Evolutionary conservation across 192 early-diverging fungal species (phyloP).

Genomic region (Chytriomyces sp.): DNA sequence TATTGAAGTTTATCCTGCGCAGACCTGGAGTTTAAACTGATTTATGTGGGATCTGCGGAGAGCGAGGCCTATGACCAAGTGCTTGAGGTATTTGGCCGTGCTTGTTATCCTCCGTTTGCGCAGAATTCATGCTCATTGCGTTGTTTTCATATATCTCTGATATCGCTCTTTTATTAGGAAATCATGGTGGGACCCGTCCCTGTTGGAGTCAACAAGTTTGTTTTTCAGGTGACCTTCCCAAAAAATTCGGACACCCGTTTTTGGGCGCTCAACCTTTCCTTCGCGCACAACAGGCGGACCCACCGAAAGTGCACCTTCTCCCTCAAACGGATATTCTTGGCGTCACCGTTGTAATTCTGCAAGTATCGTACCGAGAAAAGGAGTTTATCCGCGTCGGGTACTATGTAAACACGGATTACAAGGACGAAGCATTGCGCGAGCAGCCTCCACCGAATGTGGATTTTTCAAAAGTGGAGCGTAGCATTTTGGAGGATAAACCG

Average conservation of each 20-base stretch:
- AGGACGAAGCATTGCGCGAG: slow-evolving; percentile 77
- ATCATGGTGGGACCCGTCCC: slow-evolving; percentile 96
- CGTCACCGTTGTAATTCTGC: slow-evolving; percentile 88
- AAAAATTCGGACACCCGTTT: neutral
- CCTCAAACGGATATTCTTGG: slow-evolving; percentile 83
- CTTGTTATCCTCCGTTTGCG: too few species aligned
- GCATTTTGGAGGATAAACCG: slow-evolving; percentile 92
- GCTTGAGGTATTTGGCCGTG: slow-evolving; percentile 60
- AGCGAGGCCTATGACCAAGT: slow-evolving; percentile 86
- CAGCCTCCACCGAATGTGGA: slow-evolving; percentile 74
- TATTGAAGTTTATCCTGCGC: neutral
- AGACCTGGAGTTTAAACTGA: slow-evolving; percentile 98
- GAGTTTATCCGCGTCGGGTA: slow-evolving; percentile 98
- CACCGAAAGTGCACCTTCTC: slow-evolving; percentile 72
- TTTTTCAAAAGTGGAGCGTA: slow-evolving; percentile 79
- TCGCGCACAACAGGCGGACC: slow-evolving; percentile 63
- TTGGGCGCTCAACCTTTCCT: slow-evolving; percentile 45
- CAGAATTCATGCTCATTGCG: too few species aligned
- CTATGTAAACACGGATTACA: slow-evolving; percentile 97
- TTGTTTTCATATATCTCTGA: too few species aligned
- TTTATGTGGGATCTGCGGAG: slow-evolving; percentile 90
- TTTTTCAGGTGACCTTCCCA: slow-evolving; percentile 72
- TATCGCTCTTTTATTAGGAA: slow-evolving; percentile 39
- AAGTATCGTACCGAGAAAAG: slow-evolving; percentile 85
- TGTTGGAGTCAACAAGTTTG: slow-evolving; percentile 91